phyloP scores from a whole-genome alignment of 139 green algal species.

The Nannochloris sp. region DNA sequence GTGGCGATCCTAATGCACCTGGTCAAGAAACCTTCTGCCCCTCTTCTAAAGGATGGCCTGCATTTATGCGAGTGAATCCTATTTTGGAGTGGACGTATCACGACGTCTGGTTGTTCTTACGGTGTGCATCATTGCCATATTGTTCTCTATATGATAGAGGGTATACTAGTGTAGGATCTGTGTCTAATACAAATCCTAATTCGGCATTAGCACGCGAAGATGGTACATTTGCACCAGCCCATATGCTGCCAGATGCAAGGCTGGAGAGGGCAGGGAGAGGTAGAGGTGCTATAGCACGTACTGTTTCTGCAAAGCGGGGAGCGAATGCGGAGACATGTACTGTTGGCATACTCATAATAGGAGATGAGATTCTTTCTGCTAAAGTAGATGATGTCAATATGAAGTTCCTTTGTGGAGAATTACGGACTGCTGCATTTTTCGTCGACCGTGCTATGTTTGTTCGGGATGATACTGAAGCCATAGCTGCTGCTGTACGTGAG shows the following conservation, averaged over 20 bases:
- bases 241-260: conserved; percentile 63
- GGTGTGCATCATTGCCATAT: conserved; percentile 44
- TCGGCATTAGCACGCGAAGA: conserved; percentile 55
- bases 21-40: conserved; percentile 86
- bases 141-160: conserved; percentile 86
- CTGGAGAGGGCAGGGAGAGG: conserved; percentile 62
- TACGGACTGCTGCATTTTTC: conserved; percentile 36
- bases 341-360: conserved; percentile 27
- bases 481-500: conserved; percentile 32
- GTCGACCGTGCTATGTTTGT: conserved; percentile 55
- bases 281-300: neutral
- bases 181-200: conserved; percentile 70
- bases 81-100: conserved; percentile 89
- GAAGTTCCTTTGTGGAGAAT: conserved; percentile 61
- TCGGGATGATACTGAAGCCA: conserved; percentile 56
- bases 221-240: conserved; percentile 66
- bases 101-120: conserved; percentile 91
- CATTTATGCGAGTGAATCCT: conserved; percentile 97
- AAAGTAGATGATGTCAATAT: conserved; percentile 72
- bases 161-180: conserved; percentile 74
- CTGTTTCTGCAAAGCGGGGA: neutral
- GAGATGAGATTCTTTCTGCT: conserved; percentile 47
- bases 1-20: conserved; percentile 75
- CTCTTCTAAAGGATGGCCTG: conserved; percentile 74
- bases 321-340: neutral